phyloP scores from a whole-genome alignment of 108 stramenopile genomes.

The Fistulifera solaris region DNA sequence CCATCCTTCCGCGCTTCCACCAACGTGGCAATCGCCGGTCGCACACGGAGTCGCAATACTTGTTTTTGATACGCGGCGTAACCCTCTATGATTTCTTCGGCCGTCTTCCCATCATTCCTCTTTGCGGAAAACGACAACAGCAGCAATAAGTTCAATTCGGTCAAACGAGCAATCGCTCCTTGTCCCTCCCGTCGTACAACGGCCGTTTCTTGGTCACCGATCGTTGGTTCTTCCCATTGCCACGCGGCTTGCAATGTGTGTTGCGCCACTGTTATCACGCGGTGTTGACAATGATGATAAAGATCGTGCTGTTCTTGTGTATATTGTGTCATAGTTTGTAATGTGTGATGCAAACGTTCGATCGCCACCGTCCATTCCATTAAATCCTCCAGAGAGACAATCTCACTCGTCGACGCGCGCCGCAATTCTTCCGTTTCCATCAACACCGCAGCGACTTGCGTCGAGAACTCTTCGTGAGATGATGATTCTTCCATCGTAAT shows the following conservation, averaged over 20 bases:
- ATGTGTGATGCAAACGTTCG: background rate
- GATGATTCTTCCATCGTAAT: no score
- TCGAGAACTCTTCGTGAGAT: slow-evolving; percentile 19
- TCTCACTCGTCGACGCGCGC: slow-evolving; percentile 9
- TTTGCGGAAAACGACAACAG: background rate
- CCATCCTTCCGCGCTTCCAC: slow-evolving; percentile 3
- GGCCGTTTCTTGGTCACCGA: slow-evolving; percentile 3
- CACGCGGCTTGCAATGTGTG: slow-evolving; percentile 9
- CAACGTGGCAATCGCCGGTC: slow-evolving; percentile 55
- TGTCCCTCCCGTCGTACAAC: slow-evolving; percentile 21
- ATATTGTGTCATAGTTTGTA: background rate
- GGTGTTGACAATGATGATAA: slow-evolving; percentile 20
- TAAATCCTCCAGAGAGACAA: background rate
- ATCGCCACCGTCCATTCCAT: background rate
- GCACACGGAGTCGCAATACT: slow-evolving; percentile 55
- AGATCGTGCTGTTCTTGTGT: slow-evolving; percentile 14
- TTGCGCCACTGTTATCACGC: slow-evolving; percentile 12
- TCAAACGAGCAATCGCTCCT: slow-evolving; percentile 46
- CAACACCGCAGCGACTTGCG: slow-evolving; percentile 22
- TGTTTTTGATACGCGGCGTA: slow-evolving; percentile 62
- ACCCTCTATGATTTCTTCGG: slow-evolving; percentile 21
- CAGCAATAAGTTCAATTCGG: slow-evolving; percentile 47
- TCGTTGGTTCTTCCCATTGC: background rate
- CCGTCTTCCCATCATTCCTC: slow-evolving; percentile 11
- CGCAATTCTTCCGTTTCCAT: slow-evolving; percentile 36